These are phyloP conservation scores for Artomyces pyxidatus DNA, from an alignment of 768 basidiomycete species.

Conservation along the genomic window DNA sequence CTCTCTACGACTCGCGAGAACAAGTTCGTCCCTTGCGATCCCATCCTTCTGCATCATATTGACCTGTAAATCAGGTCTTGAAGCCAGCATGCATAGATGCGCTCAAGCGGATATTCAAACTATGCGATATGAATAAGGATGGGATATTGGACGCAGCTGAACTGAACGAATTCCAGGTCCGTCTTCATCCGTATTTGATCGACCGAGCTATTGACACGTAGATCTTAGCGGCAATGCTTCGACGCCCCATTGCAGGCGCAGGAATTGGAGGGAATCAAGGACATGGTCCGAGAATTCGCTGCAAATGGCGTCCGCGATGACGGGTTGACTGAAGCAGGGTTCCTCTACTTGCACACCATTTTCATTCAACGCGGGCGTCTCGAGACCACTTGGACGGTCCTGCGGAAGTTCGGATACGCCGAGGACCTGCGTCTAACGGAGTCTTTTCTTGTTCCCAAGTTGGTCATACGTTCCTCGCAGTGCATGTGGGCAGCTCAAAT, in stretches of 20 bases:
- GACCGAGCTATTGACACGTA: conserved; percentile 1
- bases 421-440: conserved; percentile 89
- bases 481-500: no score
- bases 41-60: background rate
- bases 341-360: conserved; percentile 89
- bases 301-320: conserved; percentile 65
- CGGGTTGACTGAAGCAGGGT: conserved; percentile 88
- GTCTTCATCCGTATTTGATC: conserved; percentile 12
- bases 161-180: conserved; percentile 93
- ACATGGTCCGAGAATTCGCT: conserved; percentile 78
- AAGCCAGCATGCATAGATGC: conserved; percentile 90
- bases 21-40: conserved; percentile 50
- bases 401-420: conserved; percentile 92
- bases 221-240: conserved; percentile 81
- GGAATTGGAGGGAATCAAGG: conserved; percentile 94
- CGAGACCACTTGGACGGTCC: conserved; percentile 97
- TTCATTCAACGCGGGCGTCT: conserved; percentile 94
- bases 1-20: conserved; percentile 92
- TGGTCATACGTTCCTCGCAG: conserved; percentile 23
- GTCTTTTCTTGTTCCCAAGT: conserved; percentile 85
- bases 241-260: conserved; percentile 85
- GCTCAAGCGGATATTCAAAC: conserved; percentile 88
- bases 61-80: conserved; percentile 49
- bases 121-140: conserved; percentile 93
- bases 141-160: conserved; percentile 84